Base-by-base conservation (phyloP, 2,329 filamentous ascomycete species). In the Monosporascus sp. region DNA sequence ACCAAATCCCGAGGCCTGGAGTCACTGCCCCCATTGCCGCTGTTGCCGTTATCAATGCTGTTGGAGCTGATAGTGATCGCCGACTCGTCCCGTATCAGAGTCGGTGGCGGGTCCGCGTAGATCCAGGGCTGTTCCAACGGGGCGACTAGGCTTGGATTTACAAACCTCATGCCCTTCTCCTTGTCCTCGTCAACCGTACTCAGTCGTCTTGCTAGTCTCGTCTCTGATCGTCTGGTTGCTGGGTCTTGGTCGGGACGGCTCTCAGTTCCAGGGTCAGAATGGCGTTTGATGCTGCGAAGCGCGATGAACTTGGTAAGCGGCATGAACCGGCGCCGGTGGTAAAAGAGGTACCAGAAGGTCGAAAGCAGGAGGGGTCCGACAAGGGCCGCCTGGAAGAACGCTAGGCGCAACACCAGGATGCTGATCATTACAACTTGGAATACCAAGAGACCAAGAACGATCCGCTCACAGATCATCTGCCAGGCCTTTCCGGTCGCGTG, bases 391-490 rank as follows among this genome's bases (percentile, higher is more conserved):
- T 88, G 81, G 20, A 86, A 82, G 61, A 91, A 89, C 0, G 89
- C 90, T 49, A 80, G 75, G 52, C 85, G 81, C 27, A 94, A 74
- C 2, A 89, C 89, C 53, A 99, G 80, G 57, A 93, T 86, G 3
- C 93, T 93, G 22, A 90, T 87, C 80, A 96, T 94, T 47, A 94
- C 90, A 22, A 96, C 72, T 70, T 99, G 91, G 65, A 97, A 97
- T 43, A 97, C 83, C 3, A 95, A 74, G 9, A 97, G 74, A 1
- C 94, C 94, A 24, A 97, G 76, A 52, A 97, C 83, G 54, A 97
- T 81, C 37, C 94, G 89, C 66, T 94, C 90, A 72, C 91, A 96
- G 57, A 99, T 96, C 81, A 99, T 96, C 48, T 89, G 87, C 94
- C 94, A 99, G 5, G 92, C 91, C 56, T 88, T 86, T 20, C 95